Base-by-base conservation (phyloP, 2,329 filamentous ascomycete genomes). In the Trichophyton schoenleinii region DNA sequence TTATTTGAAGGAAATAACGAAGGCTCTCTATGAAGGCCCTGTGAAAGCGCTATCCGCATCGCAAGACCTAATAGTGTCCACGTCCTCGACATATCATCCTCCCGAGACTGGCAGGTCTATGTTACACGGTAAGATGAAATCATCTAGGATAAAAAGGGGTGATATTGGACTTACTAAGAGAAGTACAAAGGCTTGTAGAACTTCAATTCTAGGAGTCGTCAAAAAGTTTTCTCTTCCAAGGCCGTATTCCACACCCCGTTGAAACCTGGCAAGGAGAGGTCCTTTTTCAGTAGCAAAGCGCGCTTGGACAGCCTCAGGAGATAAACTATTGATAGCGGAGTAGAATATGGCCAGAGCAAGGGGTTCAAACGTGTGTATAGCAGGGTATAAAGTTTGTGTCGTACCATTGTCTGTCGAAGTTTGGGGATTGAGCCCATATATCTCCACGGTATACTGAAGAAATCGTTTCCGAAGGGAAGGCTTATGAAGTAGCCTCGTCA, bases 1-100 rank as follows among this genome's bases (percentile, higher is more conserved):
- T 59, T 63, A 7, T 48, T 55, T 25, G 63, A 64, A 2, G 58
- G 61, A n/a, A 64, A 64, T 25, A 61, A n/a, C n/a, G 59, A 60
- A 18, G 63, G 61, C 8, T 64, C 63, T 9, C 63, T 53, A 38
- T 64, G 63, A 9, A 64, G 58, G 22, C 63, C 63, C 49, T 64
- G 63, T 3, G 63, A 63, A 22, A 64, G 52, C 3, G 63, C 63
- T 49, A 64, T 64, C 28, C 63, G 60, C 5, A 59, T 22, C n/a
- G 49, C 61, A 55, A 64, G 61, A 2, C 63, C 63, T 44, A 60
- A 49, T 20, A 64, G 44, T 2, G 63, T 58, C 63, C 63, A 64
- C 4, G 53, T 61, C 41, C 41, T 63, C 9, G 58, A 58, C 63
- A 64, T 63, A 34, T 64, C 59, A 57, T 64, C 63, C 59, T 64